Evolutionary conservation across 306 rosid species (phyloP), one percentile per base, ranked within the genome.

Genomic region (Adenanthera pavonina): DNA sequence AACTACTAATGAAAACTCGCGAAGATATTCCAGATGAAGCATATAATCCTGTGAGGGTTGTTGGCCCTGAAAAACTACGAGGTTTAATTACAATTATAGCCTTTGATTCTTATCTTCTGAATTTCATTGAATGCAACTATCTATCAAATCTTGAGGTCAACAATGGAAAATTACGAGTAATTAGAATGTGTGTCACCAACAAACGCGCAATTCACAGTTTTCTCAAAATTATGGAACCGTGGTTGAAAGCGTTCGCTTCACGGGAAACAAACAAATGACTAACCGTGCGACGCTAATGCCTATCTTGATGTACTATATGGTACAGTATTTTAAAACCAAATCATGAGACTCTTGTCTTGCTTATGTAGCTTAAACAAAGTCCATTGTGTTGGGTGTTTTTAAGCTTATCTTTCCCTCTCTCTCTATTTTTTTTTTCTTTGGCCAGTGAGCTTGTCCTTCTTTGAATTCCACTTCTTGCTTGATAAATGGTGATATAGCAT

Each of bases 171-270:
- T 79, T 30, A 25, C 11, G 30, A 0, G 30, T 40, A 5, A 5
- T 44, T 25, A 25, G 30, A 30, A 10, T 0, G 3, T 80, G 41
- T 62, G 48, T 64, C 68, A 64, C 64, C 83, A 80, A 48, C 78
- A 20, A 46, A 33, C 74, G 8, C 72, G 8, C 44, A 40, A 2
- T 0, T 44, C 41, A 6, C 46, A 69, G 44, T 15, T 0, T 38
- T 38, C 41, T 38, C 41, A 38, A 38, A 38, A 38, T 12, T 10
- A 0, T 19, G 7, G 4, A 16, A 4, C 57, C 16, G 8, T 49
- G 4, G 5, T 49, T 49, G n/a, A 2, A 12, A 14, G 54, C 54
- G 3, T 53, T 53, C 8, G 25, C 60, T 53, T 53, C 30, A 25
- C 30, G 30, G 30, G 30, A 25, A 25, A 25, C 30, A 25, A 0